Base-by-base conservation (phyloP, 768 basidiomycete genomes). In the Pulveroboletus sp. region DNA sequence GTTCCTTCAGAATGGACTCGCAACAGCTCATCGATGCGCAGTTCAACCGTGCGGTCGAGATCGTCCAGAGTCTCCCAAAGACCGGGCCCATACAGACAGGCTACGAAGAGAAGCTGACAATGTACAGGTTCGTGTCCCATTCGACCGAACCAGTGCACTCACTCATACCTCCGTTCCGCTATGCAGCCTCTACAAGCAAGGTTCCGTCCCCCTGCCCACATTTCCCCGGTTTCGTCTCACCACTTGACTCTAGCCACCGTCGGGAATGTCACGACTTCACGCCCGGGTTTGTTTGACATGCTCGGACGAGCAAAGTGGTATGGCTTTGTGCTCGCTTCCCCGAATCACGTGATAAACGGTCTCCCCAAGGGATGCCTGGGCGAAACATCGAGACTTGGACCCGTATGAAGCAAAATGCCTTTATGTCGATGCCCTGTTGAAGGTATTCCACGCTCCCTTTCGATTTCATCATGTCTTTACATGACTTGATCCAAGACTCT, bases 11-110 rank as follows among this genome's bases (percentile, higher is more conserved):
- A 52, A 86, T 87, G 85, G 75, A 81, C 47, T 80, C 85, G 21
- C 76, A 72, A 38, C 75, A 79, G 62, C 78, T 85, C 55, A 85
- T 90, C 55, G 84, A 90, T 56, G 79, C 80, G 41, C 92, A 94
- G 67, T 97, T 97, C 69, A 83, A 92, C 72, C 81, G 94, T 24
- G 93, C 94, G 4, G 94, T 97, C 10, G 87, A 94, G 68, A 95
- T 97, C 47, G 86, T 97, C 5, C 94, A 97, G 65, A 72, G 88
- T 49, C 73, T 97, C 27, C 93, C 94, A 1, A 95, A 95, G 75
- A 90, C 83, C 10, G 93, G 94, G 1, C 92, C 94, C 25, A 93
- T 97, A 60, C 93, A 97, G 67, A 97, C 94, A 0, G 89, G 82
- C 55, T 97, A 97, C 64, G 94, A 97, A 57, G 93, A 95, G 65